Evolutionary conservation across 2,329 filamentous ascomycete genomes (phyloP).

Genomic region (Exophiala viscosa): DNA sequence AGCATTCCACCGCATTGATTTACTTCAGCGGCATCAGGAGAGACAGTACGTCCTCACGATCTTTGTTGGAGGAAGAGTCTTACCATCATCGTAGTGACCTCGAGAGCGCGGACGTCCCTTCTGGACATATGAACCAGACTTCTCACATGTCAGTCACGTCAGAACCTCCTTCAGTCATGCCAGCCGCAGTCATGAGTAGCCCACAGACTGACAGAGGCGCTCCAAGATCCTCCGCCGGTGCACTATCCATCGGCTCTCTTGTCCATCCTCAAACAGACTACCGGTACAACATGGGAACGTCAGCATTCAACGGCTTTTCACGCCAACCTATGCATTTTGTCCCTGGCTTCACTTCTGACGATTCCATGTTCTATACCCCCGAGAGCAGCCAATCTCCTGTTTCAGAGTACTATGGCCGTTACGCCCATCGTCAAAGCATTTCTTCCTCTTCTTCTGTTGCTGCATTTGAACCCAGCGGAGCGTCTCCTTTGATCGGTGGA

Average conservation of each 20-base stretch:
- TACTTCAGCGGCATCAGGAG: conserved; percentile 48
- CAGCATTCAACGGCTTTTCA: conserved; percentile 20
- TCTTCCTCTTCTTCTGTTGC: conserved; percentile 29
- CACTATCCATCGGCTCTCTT: conserved; percentile 29
- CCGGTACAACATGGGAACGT: conserved; percentile 22
- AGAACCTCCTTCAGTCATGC: conserved; percentile 24
- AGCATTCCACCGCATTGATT: conserved; percentile 47
- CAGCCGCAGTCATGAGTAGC: conserved; percentile 23
- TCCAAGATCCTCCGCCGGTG: conserved; percentile 25
- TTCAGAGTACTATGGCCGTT: conserved; percentile 27
- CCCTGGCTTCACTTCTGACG: conserved; percentile 25
- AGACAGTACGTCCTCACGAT: conserved; percentile 42
- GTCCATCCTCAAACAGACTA: conserved; percentile 28
- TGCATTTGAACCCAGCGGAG: conserved; percentile 23
- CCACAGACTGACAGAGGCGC: conserved; percentile 22
- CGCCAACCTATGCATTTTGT: conserved; percentile 21
- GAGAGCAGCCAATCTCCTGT: conserved; percentile 29
- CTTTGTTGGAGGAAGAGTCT: background rate
- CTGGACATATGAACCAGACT: conserved; percentile 17
- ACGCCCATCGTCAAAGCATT: conserved; percentile 27
- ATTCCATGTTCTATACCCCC: conserved; percentile 28
- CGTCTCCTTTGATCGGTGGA: conserved; percentile 25
- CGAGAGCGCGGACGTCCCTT: conserved; percentile 15
- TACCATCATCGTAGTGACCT: conserved; percentile 18
- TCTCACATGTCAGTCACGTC: conserved; percentile 18